Evolutionary conservation across 1,284 basidiomycete genomes (phyloP), one percentile per base, ranked within the genome.

Genomic region (Cryptococcus sp.): DNA sequence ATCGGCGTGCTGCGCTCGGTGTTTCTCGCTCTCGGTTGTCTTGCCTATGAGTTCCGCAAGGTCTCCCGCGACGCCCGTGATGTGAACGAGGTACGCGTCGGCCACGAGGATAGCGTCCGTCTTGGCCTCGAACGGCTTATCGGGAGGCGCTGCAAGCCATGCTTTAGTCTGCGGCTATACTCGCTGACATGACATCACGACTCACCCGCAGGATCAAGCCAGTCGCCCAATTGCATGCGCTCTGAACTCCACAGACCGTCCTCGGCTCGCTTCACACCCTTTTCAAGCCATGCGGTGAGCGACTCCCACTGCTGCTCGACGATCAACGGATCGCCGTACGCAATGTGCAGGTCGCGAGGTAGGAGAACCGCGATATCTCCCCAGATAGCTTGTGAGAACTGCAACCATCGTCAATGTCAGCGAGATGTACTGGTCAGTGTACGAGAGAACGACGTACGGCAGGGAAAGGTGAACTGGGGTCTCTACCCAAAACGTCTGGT

Each of bases 321-420:
- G 40, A 71, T 60, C 20, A 35, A 13, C 7, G 22, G 53, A 20
- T 60, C 60, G 1, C 70, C 72, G 38, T 59, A 74, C 3, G 68
- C 61, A 2, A 31, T 41, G 54, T 69, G 64, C 22, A 74, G 54
- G 35, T 67, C 69, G 39, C 61, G 48, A 5, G 72, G 71, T 0
- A 67, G 65, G 17, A 72, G 52, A 23, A 62, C 64, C n/a, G 55
- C 57, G 23, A 71, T 68, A 55, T 72, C 72, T n/a, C 60, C 68
- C 72, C 62, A 62, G 13, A 58, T 53, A 5, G 66, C 65, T 23
- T 35, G 31, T 35, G 31, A 35, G 31, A 53, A 62, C 39, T 17
- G 52, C 49, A 25, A 50, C 42, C 11, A 13, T 19, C 44, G 55
- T 51, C 60, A 58, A 23, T 64, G 59, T 1, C 57, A 39, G 5